Evolutionary conservation across 768 basidiomycete genomes (phyloP).

Genomic region (Boletellus sp.): DNA sequence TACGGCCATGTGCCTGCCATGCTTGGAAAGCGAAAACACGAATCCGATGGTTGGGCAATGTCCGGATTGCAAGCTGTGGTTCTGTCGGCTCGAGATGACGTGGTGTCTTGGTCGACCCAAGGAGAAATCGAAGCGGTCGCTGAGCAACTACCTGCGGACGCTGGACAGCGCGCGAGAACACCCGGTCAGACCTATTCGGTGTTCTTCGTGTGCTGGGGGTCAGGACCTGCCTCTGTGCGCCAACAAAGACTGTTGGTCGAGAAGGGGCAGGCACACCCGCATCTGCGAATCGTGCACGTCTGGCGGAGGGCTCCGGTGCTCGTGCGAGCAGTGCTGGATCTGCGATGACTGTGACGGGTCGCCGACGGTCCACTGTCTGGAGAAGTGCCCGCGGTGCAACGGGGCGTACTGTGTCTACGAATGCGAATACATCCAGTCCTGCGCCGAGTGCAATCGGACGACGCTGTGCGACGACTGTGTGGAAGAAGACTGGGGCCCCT

Average conservation of each 20-base stretch:
- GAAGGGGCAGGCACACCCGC: slow-evolving; percentile 2
- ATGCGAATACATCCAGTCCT: slow-evolving; percentile 25
- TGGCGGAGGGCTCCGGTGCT: slow-evolving; percentile 18
- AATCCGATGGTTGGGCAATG: slow-evolving; percentile 16
- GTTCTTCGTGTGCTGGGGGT: slow-evolving; percentile 1
- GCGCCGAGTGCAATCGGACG: slow-evolving; percentile 16
- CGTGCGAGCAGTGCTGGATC: slow-evolving; percentile 18
- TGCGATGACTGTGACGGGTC: slow-evolving; percentile 23
- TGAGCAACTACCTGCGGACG: not conserved
- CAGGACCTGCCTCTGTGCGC: slow-evolving; percentile 11
- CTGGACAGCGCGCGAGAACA: slow-evolving; percentile 10
- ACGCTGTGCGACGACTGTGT: slow-evolving; percentile 24
- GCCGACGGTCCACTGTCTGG: slow-evolving; percentile 5
- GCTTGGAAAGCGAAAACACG: slow-evolving; percentile 1
- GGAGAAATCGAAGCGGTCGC: not conserved
- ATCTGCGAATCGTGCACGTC: slow-evolving; percentile 20
- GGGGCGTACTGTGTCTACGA: slow-evolving; percentile 13
- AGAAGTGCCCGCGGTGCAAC: slow-evolving; percentile 17
- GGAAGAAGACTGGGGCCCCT: slow-evolving; percentile 22
- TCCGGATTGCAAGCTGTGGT: slow-evolving; percentile 21
- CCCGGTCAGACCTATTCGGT: slow-evolving; percentile 12
- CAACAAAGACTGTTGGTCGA: slow-evolving; percentile 20
- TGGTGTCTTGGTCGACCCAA: slow-evolving; percentile 25
- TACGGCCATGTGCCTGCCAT: slow-evolving; percentile 7
- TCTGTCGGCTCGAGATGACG: slow-evolving; percentile 16